These are phyloP conservation scores for Aspergillus sp. DNA, from an alignment of 2,329 filamentous ascomycete genomes.

Conservation along the genomic window DNA sequence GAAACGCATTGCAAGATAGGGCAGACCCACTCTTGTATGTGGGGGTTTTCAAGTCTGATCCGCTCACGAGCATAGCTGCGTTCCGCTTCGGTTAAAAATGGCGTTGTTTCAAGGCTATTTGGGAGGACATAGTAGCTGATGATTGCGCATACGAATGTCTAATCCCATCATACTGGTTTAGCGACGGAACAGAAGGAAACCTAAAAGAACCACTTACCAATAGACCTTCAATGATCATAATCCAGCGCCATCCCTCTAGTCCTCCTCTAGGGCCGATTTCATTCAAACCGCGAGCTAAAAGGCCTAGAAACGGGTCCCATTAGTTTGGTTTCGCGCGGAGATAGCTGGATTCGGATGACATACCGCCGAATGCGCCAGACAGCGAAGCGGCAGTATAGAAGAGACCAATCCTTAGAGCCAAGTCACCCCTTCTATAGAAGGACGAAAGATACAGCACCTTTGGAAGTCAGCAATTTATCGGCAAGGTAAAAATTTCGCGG, in stretches of 20 bases:
- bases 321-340: neutral
- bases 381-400: slow-evolving; percentile 69
- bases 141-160: slow-evolving; percentile 57
- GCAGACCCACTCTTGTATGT: slow-evolving; percentile 25
- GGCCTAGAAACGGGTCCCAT: slow-evolving; percentile 34
- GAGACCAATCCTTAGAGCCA: slow-evolving; percentile 64
- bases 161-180: slow-evolving; percentile 1
- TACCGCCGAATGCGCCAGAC: slow-evolving; percentile 63
- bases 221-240: slow-evolving; percentile 60
- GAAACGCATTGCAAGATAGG: neutral
- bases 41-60: slow-evolving; percentile 41
- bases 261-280: slow-evolving; percentile 58
- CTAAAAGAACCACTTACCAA: slow-evolving; percentile 22
- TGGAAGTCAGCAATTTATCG: slow-evolving; percentile 6
- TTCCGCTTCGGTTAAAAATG: slow-evolving; percentile 56
- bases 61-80: slow-evolving; percentile 50
- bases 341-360: neutral
- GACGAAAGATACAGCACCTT: slow-evolving; percentile 64
- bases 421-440: slow-evolving; percentile 60
- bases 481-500: neutral
- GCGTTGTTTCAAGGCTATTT: slow-evolving; percentile 55
- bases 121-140: slow-evolving; percentile 57
- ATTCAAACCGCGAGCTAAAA: slow-evolving; percentile 61
- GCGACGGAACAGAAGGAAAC: neutral
- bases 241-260: slow-evolving; percentile 61